phyloP scores from a whole-genome alignment of 805 yeast species.

The Schwanniomyces pseudopolymorphus region DNA sequence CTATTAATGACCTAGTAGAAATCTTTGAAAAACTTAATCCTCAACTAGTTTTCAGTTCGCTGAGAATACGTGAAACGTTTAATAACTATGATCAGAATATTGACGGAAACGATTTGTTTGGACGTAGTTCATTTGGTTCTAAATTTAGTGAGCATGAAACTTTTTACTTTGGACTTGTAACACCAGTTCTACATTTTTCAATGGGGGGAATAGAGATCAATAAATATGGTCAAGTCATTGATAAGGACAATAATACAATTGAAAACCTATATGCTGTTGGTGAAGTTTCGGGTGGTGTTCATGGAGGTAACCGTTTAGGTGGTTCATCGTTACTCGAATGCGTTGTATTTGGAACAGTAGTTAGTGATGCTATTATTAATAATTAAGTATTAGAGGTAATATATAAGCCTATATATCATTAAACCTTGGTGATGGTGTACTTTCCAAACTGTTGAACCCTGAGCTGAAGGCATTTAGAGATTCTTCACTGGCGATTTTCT shows the following conservation, averaged over 20 bases:
- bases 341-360: conserved; percentile 51
- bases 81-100: conserved; percentile 3
- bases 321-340: conserved; percentile 60
- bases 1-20: conserved; percentile 3
- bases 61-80: conserved; percentile 8
- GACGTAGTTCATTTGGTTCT: conserved; percentile 8
- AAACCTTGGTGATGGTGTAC: neutral
- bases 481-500: conserved; percentile 1
- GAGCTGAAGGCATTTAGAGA: conserved; percentile 3
- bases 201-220: conserved; percentile 29
- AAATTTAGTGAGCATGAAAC: conserved; percentile 13
- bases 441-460: conserved; percentile 4
- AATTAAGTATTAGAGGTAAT: neutral
- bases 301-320: conserved; percentile 61
- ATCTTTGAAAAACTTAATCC: neutral
- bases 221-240: conserved; percentile 15
- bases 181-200: conserved; percentile 40
- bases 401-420: neutral
- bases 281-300: conserved; percentile 68
- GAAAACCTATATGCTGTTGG: conserved; percentile 61
- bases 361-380: conserved; percentile 1
- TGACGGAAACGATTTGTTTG: neutral
- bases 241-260: conserved; percentile 26
- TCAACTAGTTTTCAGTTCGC: conserved; percentile 11
- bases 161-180: conserved; percentile 50